Evolutionary conservation across 75 land plant genomes (phyloP), one percentile per base, ranked within the genome.

Genomic region (Azolla pinnata): DNA sequence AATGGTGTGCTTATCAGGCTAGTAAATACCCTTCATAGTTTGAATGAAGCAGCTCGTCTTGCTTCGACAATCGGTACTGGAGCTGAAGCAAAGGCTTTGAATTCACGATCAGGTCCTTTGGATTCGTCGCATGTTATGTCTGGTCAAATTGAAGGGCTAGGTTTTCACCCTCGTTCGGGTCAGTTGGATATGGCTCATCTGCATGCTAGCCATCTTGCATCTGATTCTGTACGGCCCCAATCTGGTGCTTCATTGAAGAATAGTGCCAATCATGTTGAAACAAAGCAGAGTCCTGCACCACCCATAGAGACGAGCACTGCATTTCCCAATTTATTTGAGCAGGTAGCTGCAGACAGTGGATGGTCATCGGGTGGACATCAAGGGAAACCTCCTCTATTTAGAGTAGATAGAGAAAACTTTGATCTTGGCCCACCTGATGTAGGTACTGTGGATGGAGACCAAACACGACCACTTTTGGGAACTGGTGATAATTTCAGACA

Each of bases 21-120:
- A 33, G 90, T 84, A 0, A 90, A 95, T 34, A 90, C 97, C 0
- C 88, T 95, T 60, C 79, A 95, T 57, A 90, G 90, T 64, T 68
- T 95, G 64, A 95, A 86, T 76, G 99, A 95, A 78, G 97, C 99
- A 48, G 62, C 92, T 55, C 87, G 97, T 2, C 66, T 95, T 28
- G 97, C 79, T 27, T 66, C 85, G 7, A 54, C 67, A 31, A 56
- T 76, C 34, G 64, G 68, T 35, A 26, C 67, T 53, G 49, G 63
- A 19, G 38, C 47, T 30, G 53, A 24, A 19, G 83, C 79, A 57
- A 71, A 72, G 52, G 29, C 53, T 33, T 69, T 69, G 12, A 75
- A 77, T 35, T 68, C 83, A 55, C 79, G 83, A 21, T 86, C 92
- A 54, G 99, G 91, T 60, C 85, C 79, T 31, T 50, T 84, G 16